Percentiles rank a stretch among this genome's conserved stretches.
Evolutionary conservation across 306 rosid species (phyloP).

Genomic region (Pueraria montana): DNA sequence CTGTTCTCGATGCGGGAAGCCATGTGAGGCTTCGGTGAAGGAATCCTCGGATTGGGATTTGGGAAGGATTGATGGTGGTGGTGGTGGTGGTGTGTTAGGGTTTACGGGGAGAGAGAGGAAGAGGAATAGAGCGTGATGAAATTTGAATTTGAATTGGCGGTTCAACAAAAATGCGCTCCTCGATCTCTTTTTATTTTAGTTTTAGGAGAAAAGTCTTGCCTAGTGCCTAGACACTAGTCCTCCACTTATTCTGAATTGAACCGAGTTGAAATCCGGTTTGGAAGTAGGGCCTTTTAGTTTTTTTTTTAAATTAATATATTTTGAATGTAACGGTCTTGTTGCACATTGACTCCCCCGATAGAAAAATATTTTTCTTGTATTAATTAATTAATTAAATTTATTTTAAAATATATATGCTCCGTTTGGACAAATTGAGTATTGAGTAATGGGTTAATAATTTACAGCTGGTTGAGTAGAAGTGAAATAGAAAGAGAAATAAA

Average conservation of each 20-base stretch:
- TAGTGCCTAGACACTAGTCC: too few relatives aligned
- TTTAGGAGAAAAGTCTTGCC: too few relatives aligned
- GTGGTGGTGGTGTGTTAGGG: constrained; percentile 48
- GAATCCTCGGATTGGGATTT: neutral
- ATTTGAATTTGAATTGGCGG: constrained; percentile 75
- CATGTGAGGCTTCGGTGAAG: constrained; percentile 54
- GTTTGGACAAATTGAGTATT: too few relatives aligned
- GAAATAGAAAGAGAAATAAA: too few relatives aligned
- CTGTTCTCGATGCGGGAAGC: constrained; percentile 86
- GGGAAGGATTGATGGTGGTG: too few relatives aligned
- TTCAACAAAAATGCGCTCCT: constrained; percentile 42
- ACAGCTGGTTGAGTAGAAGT: too few relatives aligned
- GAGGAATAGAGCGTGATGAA: constrained; percentile 46
- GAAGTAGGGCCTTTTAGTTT: neutral
- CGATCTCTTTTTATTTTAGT: neutral
- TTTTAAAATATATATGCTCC: too few relatives aligned
- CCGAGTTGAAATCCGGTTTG: constrained; percentile 40
- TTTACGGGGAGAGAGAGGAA: neutral
- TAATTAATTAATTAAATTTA: too few relatives aligned
- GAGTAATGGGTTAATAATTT: too few relatives aligned
- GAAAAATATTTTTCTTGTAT: too few relatives aligned
- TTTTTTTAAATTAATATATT: neutral
- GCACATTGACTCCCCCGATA: neutral
- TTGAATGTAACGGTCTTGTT: neutral
- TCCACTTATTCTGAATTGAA: neutral